Conservation (phyloP, 1,284 basidiomycete genomes). For the Austropuccinia psidii region DNA sequence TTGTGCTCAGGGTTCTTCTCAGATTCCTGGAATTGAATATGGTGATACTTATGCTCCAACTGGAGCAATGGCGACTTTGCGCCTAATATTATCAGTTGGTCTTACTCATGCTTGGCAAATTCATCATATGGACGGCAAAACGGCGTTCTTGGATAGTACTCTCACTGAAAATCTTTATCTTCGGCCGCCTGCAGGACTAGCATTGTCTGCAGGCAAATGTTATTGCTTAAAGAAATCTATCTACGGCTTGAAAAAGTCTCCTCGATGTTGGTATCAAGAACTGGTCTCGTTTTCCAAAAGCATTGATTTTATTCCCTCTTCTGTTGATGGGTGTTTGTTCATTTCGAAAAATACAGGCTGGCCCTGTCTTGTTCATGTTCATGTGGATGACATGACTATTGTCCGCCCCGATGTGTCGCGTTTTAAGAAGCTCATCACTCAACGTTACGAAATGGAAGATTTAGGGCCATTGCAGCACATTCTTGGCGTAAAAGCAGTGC, state of each 20-base stretch:
- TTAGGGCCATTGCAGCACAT: not conserved
- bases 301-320: not conserved
- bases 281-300: not conserved
- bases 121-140: not conserved
- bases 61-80: not conserved
- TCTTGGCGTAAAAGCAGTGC: conserved; percentile 12
- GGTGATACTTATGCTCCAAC: not conserved
- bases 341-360: not conserved
- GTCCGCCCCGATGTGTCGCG: not conserved
- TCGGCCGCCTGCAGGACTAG: not conserved
- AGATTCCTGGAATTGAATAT: not conserved
- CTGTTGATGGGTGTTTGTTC: not conserved
- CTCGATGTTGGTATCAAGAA: not conserved
- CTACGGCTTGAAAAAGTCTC: not conserved
- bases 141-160: not conserved
- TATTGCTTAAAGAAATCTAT: not conserved
- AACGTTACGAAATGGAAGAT: not conserved
- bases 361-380: not conserved
- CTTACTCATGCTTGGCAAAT: not conserved
- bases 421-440: not conserved
- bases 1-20: not conserved
- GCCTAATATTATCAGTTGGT: not conserved
- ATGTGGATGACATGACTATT: conserved; percentile 10
- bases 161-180: not conserved
- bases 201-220: not conserved